These are phyloP conservation scores for Nicotiana rustica DNA, from an alignment of 305 asterid species.

Conservation along the genomic window DNA sequence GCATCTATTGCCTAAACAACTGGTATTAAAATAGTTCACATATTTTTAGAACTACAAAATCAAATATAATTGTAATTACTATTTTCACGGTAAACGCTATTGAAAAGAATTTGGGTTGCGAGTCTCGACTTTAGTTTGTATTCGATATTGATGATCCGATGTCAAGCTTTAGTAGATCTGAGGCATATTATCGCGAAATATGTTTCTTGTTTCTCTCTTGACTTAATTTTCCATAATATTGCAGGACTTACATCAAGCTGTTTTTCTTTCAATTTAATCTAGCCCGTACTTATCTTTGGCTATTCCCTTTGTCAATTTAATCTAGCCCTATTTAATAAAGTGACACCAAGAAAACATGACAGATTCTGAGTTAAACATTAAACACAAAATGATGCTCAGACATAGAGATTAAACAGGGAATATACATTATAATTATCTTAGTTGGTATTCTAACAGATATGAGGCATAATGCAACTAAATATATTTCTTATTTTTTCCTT, in stretches of 20 bases:
- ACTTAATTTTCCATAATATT: not conserved
- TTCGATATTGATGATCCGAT: not conserved
- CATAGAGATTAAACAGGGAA: no score
- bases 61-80: no score
- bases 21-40: no score
- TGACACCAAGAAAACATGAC: not conserved
- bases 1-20: no score
- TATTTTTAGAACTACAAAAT: no score
- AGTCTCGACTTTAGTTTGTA: not conserved
- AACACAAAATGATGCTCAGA: not conserved
- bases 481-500: slow-evolving; percentile 4
- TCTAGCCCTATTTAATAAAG: not conserved
- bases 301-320: not conserved
- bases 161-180: not conserved
- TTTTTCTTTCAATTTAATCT: not conserved
- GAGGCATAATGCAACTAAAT: not conserved
- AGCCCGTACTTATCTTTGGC: not conserved
- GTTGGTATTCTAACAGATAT: not conserved
- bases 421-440: not conserved
- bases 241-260: not conserved
- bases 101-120: not conserved
- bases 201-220: not conserved
- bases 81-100: not conserved
- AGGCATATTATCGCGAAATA: not conserved
- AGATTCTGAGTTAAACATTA: not conserved